Evolutionary conservation across 352 stramenopile genomes (phyloP).

Genomic region (Saprolegnia diclina): DNA sequence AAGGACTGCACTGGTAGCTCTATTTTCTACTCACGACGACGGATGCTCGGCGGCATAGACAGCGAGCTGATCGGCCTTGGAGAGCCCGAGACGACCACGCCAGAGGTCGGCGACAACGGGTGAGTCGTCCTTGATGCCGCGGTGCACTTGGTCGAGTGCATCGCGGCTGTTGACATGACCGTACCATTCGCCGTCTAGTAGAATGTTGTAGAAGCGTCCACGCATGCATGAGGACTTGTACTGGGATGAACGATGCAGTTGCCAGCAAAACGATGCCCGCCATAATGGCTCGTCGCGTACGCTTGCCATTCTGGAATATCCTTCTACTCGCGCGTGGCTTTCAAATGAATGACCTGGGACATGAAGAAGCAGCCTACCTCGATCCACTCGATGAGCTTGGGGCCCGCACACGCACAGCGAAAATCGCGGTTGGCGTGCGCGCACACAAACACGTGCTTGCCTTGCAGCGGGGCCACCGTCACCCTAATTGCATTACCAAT

Average conservation of each 20-base stretch:
- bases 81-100: conserved; percentile 55
- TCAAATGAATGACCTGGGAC: neutral
- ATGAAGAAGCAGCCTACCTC: conserved; percentile 29
- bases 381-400: conserved; percentile 61
- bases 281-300: conserved; percentile 63
- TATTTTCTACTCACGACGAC: neutral
- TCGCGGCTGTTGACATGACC: conserved; percentile 57
- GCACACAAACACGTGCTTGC: conserved; percentile 63
- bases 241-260: conserved; percentile 69
- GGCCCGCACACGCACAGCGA: conserved; percentile 64
- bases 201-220: neutral
- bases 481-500: conserved; percentile 29
- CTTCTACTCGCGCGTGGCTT: conserved; percentile 34
- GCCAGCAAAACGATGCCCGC: conserved; percentile 64
- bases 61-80: conserved; percentile 46
- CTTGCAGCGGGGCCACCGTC: conserved; percentile 13
- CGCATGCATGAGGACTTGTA: neutral
- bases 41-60: neutral
- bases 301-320: conserved; percentile 27
- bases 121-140: conserved; percentile 39
- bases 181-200: conserved; percentile 56
- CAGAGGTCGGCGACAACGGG: conserved; percentile 48
- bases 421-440: conserved; percentile 56
- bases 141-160: conserved; percentile 38
- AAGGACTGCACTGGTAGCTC: too few relatives aligned